A percentile compares a stretch with the other conserved stretches of the same genome.
Conservation (phyloP, 108 stramenopile species). For the Nitzschia inconspicua region DNA sequence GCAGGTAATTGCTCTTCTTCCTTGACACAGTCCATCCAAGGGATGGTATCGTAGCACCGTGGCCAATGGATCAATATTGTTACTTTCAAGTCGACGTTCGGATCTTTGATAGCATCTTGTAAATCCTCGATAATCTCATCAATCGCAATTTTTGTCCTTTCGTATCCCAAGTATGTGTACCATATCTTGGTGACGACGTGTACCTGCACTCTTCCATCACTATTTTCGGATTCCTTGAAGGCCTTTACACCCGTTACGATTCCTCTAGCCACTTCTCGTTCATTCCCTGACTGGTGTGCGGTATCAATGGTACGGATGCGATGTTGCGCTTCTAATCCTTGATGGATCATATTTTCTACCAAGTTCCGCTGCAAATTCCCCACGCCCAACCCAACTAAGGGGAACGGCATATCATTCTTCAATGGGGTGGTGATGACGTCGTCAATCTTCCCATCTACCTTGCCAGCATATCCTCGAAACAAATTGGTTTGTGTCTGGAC, state of each 20-base stretch:
- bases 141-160: slow-evolving; percentile 64
- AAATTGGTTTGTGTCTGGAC: slow-evolving; percentile 13
- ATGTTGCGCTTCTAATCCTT: slow-evolving; percentile 16
- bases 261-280: slow-evolving; percentile 47
- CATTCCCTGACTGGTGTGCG: slow-evolving; percentile 55
- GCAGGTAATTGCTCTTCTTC: slow-evolving; percentile 61
- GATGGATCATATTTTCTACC: slow-evolving; percentile 21
- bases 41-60: slow-evolving; percentile 56
- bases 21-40: slow-evolving; percentile 76
- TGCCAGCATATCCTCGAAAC: slow-evolving; percentile 11
- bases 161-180: slow-evolving; percentile 83
- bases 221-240: not conserved
- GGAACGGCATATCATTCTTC: slow-evolving; percentile 40
- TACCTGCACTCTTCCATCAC: slow-evolving; percentile 22
- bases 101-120: slow-evolving; percentile 12
- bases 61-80: slow-evolving; percentile 76
- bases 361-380: slow-evolving; percentile 56
- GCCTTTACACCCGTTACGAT: slow-evolving; percentile 29
- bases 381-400: slow-evolving; percentile 73
- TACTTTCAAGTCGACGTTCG: slow-evolving; percentile 15
- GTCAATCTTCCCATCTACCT: slow-evolving; percentile 24
- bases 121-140: slow-evolving; percentile 37
- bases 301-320: slow-evolving; percentile 62
- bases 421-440: slow-evolving; percentile 27
- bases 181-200: slow-evolving; percentile 83